Conservation (phyloP, 1,284 basidiomycete genomes). For the Clitocybe nebularis region DNA sequence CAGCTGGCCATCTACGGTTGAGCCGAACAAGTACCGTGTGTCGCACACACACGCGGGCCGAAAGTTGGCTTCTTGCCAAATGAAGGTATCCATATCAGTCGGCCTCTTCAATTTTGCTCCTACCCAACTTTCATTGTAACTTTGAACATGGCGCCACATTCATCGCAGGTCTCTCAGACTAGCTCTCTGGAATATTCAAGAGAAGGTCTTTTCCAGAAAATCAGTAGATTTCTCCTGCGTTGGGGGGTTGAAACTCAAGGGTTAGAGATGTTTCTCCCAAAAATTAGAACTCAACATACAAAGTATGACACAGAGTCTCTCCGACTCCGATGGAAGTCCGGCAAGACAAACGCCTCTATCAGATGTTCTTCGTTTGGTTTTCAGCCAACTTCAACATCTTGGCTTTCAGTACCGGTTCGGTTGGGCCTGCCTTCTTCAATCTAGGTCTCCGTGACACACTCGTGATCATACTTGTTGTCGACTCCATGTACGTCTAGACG, state of each 20-base stretch:
- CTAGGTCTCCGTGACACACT: constrained; percentile 52
- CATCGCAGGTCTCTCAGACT: neutral
- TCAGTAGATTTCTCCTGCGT: constrained; percentile 13
- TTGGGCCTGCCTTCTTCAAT: constrained; percentile 56
- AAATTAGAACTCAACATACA: neutral
- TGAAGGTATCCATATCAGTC: no score
- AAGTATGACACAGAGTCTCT: constrained; percentile 43
- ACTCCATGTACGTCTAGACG: constrained; percentile 43
- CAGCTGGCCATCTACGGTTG: no score
- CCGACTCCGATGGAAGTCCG: constrained; percentile 45
- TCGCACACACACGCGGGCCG: no score
- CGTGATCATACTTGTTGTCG: constrained; percentile 48
- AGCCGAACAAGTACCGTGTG: no score
- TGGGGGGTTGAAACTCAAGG: constrained; percentile 21
- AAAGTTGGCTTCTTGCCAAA: no score
- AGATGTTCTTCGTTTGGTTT: constrained; percentile 68
- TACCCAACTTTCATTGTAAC: no score
- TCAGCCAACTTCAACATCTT: constrained; percentile 60
- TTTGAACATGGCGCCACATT: neutral
- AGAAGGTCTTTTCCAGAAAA: constrained; percentile 4
- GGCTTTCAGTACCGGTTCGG: constrained; percentile 49
- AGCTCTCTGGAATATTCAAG: neutral
- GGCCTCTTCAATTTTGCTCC: no score
- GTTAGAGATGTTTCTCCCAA: constrained; percentile 8
- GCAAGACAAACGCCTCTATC: constrained; percentile 51